Conservation (phyloP, 164 flowering plant species). For the Annona squamosa region DNA sequence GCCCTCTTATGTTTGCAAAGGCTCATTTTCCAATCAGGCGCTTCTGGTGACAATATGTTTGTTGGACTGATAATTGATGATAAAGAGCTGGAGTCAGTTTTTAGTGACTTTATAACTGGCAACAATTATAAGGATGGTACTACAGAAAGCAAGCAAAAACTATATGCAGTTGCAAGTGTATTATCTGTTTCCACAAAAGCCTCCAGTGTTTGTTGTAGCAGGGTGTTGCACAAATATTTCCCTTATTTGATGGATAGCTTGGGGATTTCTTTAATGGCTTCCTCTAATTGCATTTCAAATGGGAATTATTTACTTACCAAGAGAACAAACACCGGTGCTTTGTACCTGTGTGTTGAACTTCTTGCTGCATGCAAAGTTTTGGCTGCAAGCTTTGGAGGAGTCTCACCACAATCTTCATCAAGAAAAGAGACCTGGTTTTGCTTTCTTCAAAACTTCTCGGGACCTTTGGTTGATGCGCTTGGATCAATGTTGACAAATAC, state of each 20-base stretch:
- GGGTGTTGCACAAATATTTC: constrained; percentile 38
- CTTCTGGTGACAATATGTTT: constrained; percentile 26
- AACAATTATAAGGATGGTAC: constrained; percentile 30
- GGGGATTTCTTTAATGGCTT: constrained; percentile 26
- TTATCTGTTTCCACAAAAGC: constrained; percentile 47
- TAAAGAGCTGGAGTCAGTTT: constrained; percentile 40
- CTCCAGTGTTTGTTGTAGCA: constrained; percentile 50
- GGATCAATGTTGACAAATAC: constrained; percentile 26
- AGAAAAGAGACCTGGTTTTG: constrained; percentile 32
- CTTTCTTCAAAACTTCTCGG: constrained; percentile 40
- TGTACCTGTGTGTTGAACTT: constrained; percentile 65
- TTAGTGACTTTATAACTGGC: constrained; percentile 31
- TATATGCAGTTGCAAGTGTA: constrained; percentile 48
- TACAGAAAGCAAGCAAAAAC: constrained; percentile 40
- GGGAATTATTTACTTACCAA: constrained; percentile 8
- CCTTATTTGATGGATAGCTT: constrained; percentile 40
- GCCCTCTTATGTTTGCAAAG: constrained; percentile 53
- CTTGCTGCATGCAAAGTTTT: constrained; percentile 63
- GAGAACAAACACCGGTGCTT: constrained; percentile 44
- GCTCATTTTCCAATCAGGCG: constrained; percentile 26
- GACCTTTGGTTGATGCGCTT: constrained; percentile 34
- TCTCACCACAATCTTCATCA: constrained; percentile 10
- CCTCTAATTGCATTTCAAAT: constrained; percentile 10
- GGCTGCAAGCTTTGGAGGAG: constrained; percentile 22
- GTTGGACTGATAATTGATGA: constrained; percentile 47